Evolutionary conservation across 116 monocot genomes (phyloP).

Genomic region (Trichopus zeylanicus): DNA sequence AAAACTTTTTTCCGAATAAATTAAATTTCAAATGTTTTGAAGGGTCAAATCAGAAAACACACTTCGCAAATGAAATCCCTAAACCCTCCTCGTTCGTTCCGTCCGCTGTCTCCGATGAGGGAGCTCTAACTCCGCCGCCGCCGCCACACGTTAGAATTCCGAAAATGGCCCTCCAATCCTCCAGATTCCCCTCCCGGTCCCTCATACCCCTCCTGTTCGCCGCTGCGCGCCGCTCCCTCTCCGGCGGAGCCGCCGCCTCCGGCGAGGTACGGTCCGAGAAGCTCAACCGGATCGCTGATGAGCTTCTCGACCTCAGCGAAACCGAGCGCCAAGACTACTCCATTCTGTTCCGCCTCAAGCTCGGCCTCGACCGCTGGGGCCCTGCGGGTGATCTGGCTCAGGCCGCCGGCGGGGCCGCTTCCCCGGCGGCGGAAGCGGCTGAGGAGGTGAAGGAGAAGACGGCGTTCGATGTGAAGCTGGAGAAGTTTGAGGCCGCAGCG

Average conservation of each 20-base stretch:
- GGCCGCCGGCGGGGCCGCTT: slow-evolving; percentile 2
- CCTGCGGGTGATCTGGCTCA: slow-evolving; percentile 8
- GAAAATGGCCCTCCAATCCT: not conserved
- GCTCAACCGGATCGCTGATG: slow-evolving; percentile 66
- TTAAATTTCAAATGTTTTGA: too few relatives aligned
- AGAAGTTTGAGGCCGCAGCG: slow-evolving; percentile 37
- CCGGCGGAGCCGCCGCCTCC: slow-evolving; percentile 6
- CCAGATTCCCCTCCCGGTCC: slow-evolving; percentile 3
- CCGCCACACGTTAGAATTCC: not conserved
- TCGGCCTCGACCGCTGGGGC: slow-evolving; percentile 45
- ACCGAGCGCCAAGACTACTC: slow-evolving; percentile 60
- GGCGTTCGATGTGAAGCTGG: slow-evolving; percentile 36
- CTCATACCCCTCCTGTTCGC: slow-evolving; percentile 3
- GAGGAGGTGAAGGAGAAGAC: slow-evolving; percentile 37
- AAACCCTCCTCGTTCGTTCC: too few relatives aligned
- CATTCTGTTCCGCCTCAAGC: slow-evolving; percentile 58
- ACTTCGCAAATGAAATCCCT: too few relatives aligned
- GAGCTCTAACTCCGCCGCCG: not conserved
- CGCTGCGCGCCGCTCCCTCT: not conserved
- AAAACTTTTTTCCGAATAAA: too few relatives aligned
- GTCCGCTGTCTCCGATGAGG: too few relatives aligned
- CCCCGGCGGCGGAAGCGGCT: slow-evolving; percentile 4
- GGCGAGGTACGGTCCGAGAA: slow-evolving; percentile 28
- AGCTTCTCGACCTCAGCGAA: slow-evolving; percentile 46
- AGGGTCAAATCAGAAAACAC: too few relatives aligned